Conservation (phyloP, 257 asterid species). For the Striga asiatica region DNA sequence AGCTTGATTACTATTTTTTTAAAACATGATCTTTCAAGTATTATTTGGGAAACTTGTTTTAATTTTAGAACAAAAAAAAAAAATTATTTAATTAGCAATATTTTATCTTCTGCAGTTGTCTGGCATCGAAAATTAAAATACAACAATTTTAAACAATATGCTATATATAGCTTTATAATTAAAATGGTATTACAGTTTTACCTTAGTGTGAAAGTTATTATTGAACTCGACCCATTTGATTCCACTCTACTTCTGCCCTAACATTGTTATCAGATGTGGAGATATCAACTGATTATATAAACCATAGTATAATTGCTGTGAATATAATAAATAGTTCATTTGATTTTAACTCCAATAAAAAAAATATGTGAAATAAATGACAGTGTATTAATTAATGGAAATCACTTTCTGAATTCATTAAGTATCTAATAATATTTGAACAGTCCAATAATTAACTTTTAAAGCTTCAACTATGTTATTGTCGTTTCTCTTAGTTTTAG, state of each 20-base stretch:
- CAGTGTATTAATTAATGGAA: too few species aligned
- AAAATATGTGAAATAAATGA: too few species aligned
- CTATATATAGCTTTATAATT: not conserved
- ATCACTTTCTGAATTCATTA: not conserved
- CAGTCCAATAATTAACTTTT: not conserved
- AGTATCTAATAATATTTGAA: not conserved
- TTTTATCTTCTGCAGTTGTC: not conserved
- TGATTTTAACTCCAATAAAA: too few species aligned
- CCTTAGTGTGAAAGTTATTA: conserved; percentile 28
- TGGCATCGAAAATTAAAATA: too few species aligned
- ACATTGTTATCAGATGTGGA: conserved; percentile 28
- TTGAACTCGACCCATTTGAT: conserved; percentile 20
- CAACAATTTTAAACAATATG: not conserved
- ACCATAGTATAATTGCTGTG: too few species aligned
- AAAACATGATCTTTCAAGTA: too few species aligned
- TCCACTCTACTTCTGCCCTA: conserved; percentile 18
- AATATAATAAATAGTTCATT: conserved; percentile 9
- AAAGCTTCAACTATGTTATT: too few species aligned
- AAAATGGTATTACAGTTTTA: conserved; percentile 9
- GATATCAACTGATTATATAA: conserved; percentile 24
- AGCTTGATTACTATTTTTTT: too few species aligned
- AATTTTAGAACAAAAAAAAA: too few species aligned
- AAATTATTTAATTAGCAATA: not conserved
- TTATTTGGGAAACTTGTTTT: too few species aligned
- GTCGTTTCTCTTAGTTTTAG: too few species aligned